Percentiles rank a stretch among this genome's conserved stretches.
Conservation (phyloP, 495 filamentous ascomycete genomes). For the Staphylotrichum tortipilum region DNA sequence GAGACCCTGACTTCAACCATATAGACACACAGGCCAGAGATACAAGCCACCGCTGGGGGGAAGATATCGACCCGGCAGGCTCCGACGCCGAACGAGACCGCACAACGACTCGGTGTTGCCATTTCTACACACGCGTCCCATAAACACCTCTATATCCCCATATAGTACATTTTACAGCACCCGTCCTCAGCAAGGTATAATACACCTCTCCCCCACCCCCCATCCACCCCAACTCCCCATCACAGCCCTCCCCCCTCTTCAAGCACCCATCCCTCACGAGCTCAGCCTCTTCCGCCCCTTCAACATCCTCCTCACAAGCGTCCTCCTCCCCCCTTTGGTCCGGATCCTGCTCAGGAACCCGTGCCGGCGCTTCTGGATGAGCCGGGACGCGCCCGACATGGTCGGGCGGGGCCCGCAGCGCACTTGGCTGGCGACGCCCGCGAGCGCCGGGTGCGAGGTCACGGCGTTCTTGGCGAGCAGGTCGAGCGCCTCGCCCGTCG, state of each 20-base stretch:
- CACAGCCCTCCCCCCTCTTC: not conserved
- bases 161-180: not conserved
- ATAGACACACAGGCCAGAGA: too few relatives aligned
- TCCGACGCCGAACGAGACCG: too few relatives aligned
- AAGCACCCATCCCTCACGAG: not conserved
- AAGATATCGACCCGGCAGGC: too few relatives aligned
- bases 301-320: constrained; percentile 25
- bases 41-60: too few relatives aligned
- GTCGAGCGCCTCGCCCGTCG: constrained; percentile 18
- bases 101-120: too few relatives aligned
- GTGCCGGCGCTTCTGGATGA: constrained; percentile 41
- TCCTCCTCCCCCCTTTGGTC: constrained; percentile 33
- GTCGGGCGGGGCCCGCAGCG: constrained; percentile 40
- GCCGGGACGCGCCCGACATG: constrained; percentile 32
- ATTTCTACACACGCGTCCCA: too few relatives aligned
- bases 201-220: not conserved
- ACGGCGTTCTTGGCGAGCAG: constrained; percentile 30
- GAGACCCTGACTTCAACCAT: too few relatives aligned
- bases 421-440: constrained; percentile 26
- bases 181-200: not conserved
- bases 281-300: constrained; percentile 34
- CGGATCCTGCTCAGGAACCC: constrained; percentile 37
- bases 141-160: not conserved
- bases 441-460: constrained; percentile 33
- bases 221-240: not conserved